Percentiles rank a stretch among this genome's conserved stretches.
phyloP scores from a whole-genome alignment of 805 yeast genomes.

The Starmera quercuum region DNA sequence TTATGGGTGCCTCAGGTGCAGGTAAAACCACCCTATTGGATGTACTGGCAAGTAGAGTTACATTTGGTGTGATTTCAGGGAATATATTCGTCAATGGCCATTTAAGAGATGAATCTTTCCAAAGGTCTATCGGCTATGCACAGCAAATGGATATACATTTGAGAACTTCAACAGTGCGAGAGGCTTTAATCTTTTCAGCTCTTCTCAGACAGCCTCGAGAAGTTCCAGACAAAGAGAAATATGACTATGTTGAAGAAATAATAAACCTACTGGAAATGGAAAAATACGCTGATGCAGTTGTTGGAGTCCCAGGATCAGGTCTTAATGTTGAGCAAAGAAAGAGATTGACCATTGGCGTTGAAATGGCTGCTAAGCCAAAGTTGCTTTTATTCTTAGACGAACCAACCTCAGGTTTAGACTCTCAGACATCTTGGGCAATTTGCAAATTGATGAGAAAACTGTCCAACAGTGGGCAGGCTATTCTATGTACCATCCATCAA shows the following conservation, averaged over 20 bases:
- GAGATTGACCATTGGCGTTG: slow-evolving; percentile 64
- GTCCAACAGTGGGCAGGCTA: slow-evolving; percentile 67
- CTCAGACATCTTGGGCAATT: slow-evolving; percentile 63
- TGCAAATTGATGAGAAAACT: slow-evolving; percentile 58
- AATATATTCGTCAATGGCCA: slow-evolving; percentile 67
- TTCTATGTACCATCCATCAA: slow-evolving; percentile 71
- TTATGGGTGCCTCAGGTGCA: slow-evolving; percentile 86
- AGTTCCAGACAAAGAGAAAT: slow-evolving; percentile 50
- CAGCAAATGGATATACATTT: slow-evolving; percentile 78
- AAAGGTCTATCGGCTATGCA: slow-evolving; percentile 72
- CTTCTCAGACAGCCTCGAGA: slow-evolving; percentile 59
- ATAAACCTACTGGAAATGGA: slow-evolving; percentile 62
- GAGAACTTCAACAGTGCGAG: slow-evolving; percentile 63
- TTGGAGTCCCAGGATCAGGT: slow-evolving; percentile 72
- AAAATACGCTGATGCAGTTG: slow-evolving; percentile 68
- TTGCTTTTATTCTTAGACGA: slow-evolving; percentile 59
- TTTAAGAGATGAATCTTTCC: slow-evolving; percentile 55
- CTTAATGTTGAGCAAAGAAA: slow-evolving; percentile 63
- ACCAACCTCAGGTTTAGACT: slow-evolving; percentile 69
- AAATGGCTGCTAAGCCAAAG: slow-evolving; percentile 62
- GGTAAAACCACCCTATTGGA: slow-evolving; percentile 76
- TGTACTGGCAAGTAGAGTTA: slow-evolving; percentile 63
- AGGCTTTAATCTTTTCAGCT: slow-evolving; percentile 66
- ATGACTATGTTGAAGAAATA: slow-evolving; percentile 61
- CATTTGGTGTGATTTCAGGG: slow-evolving; percentile 65